These are phyloP conservation scores for Phaffomyces antillensis DNA, from an alignment of 805 yeast genomes.

Conservation along the genomic window DNA sequence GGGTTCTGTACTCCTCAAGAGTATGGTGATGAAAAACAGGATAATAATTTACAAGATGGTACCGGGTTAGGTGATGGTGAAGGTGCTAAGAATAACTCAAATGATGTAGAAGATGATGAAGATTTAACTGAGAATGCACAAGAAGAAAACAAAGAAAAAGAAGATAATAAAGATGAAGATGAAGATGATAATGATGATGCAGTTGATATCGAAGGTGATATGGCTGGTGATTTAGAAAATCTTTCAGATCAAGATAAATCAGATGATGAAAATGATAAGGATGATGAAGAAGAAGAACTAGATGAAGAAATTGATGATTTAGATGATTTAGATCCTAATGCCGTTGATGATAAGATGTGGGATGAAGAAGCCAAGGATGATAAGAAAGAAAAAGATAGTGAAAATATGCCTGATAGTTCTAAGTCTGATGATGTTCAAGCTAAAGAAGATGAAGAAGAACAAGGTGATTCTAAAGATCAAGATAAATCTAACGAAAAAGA, in stretches of 20 bases:
- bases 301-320: slow-evolving; percentile 88
- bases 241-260: slow-evolving; percentile 59
- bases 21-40: slow-evolving; percentile 51
- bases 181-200: slow-evolving; percentile 77
- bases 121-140: slow-evolving; percentile 70
- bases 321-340: slow-evolving; percentile 88
- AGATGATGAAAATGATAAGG: slow-evolving; percentile 44
- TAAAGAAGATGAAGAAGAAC: slow-evolving; percentile 29
- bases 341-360: slow-evolving; percentile 97
- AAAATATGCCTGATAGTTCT: slow-evolving; percentile 53
- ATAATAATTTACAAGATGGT: slow-evolving; percentile 71
- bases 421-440: slow-evolving; percentile 39
- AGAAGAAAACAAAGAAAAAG: slow-evolving; percentile 65
- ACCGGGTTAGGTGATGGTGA: slow-evolving; percentile 91
- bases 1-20: slow-evolving; percentile 95
- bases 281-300: slow-evolving; percentile 61
- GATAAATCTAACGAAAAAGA: slow-evolving; percentile 26
- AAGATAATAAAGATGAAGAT: slow-evolving; percentile 55
- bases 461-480: slow-evolving; percentile 28
- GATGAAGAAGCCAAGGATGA: slow-evolving; percentile 80
- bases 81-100: slow-evolving; percentile 75
- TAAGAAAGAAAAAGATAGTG: slow-evolving; percentile 77
- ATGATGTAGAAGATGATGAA: slow-evolving; percentile 87
- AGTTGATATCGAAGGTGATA: slow-evolving; percentile 90
- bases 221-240: slow-evolving; percentile 91